phyloP scores from a whole-genome alignment of 495 filamentous ascomycete species.

The Margaritispora aquatica region DNA sequence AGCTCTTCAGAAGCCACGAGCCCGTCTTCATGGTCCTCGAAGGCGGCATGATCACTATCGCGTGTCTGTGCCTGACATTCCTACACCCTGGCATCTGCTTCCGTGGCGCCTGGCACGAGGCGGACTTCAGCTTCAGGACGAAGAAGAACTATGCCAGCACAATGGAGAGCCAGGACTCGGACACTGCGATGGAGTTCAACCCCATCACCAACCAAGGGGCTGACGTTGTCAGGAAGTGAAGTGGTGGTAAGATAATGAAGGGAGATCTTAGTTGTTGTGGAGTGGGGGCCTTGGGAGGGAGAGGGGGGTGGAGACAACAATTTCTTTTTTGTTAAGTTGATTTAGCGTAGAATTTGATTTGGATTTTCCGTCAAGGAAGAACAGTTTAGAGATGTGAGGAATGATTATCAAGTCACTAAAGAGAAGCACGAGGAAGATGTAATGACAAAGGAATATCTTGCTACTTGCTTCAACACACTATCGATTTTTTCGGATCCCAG shows the following conservation, averaged over 20 bases:
- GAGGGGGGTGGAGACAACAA: too few species aligned
- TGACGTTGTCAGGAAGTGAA: neutral
- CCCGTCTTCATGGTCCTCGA: constrained; percentile 63
- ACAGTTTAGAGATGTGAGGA: too few species aligned
- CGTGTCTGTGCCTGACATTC: constrained; percentile 40
- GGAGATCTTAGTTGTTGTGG: too few species aligned
- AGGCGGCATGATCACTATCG: constrained; percentile 58
- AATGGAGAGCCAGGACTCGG: neutral
- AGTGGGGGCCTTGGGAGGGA: too few species aligned
- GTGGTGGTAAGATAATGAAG: neutral
- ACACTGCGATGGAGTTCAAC: neutral
- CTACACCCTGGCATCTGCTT: constrained; percentile 55
- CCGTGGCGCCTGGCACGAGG: constrained; percentile 18
- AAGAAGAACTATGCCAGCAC: constrained; percentile 4
- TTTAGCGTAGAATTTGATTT: too few species aligned
- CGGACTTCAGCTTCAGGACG: constrained; percentile 14
- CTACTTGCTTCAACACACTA: too few species aligned
- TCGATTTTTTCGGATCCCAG: too few species aligned
- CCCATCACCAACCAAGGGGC: neutral
- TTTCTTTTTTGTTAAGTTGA: too few species aligned
- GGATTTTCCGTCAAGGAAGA: too few species aligned
- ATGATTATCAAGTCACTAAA: too few species aligned
- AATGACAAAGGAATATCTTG: too few species aligned
- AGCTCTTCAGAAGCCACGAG: constrained; percentile 46
- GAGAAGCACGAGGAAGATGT: too few species aligned